Percentiles rank a stretch among this genome's conserved stretches.
Evolutionary conservation across 2,329 filamentous ascomycete species (phyloP).

Genomic region (Ophiostoma sp.): DNA sequence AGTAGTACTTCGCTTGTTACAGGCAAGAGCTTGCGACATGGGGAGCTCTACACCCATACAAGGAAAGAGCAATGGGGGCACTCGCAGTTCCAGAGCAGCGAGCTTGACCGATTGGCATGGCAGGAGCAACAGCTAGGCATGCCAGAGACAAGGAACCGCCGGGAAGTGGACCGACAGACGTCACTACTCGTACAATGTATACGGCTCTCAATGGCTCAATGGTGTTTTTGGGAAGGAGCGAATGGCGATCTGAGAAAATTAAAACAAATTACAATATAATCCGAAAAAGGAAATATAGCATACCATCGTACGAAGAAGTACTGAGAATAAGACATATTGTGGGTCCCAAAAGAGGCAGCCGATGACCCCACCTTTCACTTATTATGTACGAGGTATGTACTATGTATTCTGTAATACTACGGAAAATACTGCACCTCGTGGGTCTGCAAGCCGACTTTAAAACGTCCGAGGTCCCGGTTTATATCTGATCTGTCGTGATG

Average conservation of each 20-base stretch:
- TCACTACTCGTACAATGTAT: neutral
- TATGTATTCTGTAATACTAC: too few species aligned
- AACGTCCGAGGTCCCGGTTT: neutral
- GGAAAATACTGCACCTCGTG: neutral
- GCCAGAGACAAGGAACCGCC: constrained; percentile 3
- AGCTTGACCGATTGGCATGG: neutral
- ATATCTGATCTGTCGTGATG: neutral
- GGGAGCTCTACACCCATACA: neutral
- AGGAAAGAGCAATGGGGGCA: constrained; percentile 3
- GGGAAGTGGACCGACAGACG: constrained; percentile 4
- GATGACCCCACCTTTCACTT: neutral
- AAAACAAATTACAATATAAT: neutral
- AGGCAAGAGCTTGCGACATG: neutral
- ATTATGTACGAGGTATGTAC: neutral
- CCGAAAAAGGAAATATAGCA: neutral
- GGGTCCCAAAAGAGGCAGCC: constrained; percentile 2
- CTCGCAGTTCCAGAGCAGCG: neutral
- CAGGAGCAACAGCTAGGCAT: neutral
- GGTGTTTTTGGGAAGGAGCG: neutral
- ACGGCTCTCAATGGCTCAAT: too few species aligned
- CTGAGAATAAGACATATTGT: neutral
- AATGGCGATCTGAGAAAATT: neutral
- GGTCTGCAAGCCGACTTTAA: neutral
- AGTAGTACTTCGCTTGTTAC: too few species aligned
- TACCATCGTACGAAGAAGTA: neutral